phyloP scores from a whole-genome alignment of 345 rosid species.

The Brassica juncea region DNA sequence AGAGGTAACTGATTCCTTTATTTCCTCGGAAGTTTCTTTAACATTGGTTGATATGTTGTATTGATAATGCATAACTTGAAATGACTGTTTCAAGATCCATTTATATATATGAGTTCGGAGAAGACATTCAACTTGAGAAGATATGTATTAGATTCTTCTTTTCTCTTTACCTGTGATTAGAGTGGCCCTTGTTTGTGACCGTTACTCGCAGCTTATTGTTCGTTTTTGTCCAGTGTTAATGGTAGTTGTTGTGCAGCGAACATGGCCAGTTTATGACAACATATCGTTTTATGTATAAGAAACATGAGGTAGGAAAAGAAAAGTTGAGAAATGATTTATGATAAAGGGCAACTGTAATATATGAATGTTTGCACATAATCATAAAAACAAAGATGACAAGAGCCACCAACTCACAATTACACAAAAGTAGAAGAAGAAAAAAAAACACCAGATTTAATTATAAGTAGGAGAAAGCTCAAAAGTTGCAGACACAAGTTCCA shows the following conservation, averaged over 20 bases:
- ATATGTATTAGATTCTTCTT: neutral
- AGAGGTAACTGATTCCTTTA: constrained; percentile 11
- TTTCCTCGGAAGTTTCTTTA: neutral
- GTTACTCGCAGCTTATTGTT: too few relatives aligned
- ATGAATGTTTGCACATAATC: constrained; percentile 32
- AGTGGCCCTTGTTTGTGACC: neutral
- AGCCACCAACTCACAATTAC: constrained; percentile 37
- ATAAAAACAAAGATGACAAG: constrained; percentile 20
- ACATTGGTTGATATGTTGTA: neutral
- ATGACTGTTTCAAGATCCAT: neutral
- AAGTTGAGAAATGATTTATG: constrained; percentile 19
- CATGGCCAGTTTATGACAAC: neutral
- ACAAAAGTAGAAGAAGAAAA: constrained; percentile 8
- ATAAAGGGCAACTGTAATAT: constrained; percentile 21
- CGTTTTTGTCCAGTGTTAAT: too few relatives aligned
- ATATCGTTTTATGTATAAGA: too few relatives aligned
- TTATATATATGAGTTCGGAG: neutral
- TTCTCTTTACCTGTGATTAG: neutral
- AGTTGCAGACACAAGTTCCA: constrained; percentile 70
- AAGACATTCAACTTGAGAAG: neutral
- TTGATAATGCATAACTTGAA: neutral
- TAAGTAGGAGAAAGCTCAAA: constrained; percentile 36
- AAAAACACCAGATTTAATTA: constrained; percentile 14
- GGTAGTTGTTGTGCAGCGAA: too few relatives aligned
- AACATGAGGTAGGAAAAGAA: neutral